Base-by-base conservation (phyloP, 2,329 filamentous ascomycete species). In the Aureobasidium melanogenum region DNA sequence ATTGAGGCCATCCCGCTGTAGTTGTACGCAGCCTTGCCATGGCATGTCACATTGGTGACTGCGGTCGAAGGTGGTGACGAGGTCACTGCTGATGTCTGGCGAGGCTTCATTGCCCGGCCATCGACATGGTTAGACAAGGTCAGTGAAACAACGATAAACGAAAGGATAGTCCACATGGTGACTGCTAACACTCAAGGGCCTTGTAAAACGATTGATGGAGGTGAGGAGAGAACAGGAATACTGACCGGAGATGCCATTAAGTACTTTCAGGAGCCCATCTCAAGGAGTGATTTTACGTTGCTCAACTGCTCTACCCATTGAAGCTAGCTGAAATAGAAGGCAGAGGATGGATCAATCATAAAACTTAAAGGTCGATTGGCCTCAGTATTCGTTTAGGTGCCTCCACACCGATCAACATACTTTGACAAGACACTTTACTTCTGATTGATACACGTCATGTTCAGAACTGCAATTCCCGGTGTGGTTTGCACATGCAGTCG, bases 181-280 rank as follows among this genome's bases (percentile, higher is more conserved):
- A n/a, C 56, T 19, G 46, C 22, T 34, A n/a, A 10, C n/a, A 19
- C 15, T 24, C 8, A 34, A 26, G 24, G 24, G 32, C 44, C 56
- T 50, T 57, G 15, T 32, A 38, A 41, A 57, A 57, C 54, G 54
- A 57, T 57, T 57, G 54, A 41, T 59, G 34, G 32, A 59, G 54
- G 30, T 57, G 30, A 39, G 32, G 32, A 50, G 28, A 48, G 56
- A 44, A 41, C 15, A 50, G 43, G 19, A 24, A n/a, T n/a, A 3
- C 9, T 34, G 52, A 30, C 19, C 4, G 24, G 34, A 54, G 39
- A 24, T 17, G 15, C 43, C 43, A 50, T 59, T 57, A 59, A 59
- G 34, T 59, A 59, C 56, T 17, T 41, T 39, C 32, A 39, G 17
- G 17, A 24, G 9, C 10, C 3, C 24, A 30, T 41, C 32, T 24